Evolutionary conservation across 306 rosid species (phyloP).

Genomic region (Prunus davidiana): DNA sequence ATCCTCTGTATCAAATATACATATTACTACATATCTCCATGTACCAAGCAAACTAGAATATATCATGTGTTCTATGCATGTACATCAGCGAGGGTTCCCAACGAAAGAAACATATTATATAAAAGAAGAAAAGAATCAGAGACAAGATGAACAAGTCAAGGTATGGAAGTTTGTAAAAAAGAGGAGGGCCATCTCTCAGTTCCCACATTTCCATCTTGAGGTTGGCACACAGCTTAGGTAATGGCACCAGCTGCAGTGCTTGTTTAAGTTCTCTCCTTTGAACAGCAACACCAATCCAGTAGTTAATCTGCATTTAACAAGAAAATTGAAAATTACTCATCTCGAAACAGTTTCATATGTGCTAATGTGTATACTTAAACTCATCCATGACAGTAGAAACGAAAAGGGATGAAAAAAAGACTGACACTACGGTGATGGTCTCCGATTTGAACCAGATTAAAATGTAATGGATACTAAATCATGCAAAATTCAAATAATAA

Average conservation of each 20-base stretch:
- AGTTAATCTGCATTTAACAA: slow-evolving; percentile 26
- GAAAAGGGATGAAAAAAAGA: no score
- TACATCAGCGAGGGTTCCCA: slow-evolving; percentile 10
- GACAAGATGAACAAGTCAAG: not conserved
- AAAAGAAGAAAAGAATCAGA: not conserved
- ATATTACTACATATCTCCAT: not conserved
- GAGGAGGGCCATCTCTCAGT: slow-evolving; percentile 19
- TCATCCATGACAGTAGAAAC: not conserved
- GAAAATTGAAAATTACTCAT: not conserved
- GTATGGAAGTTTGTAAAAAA: not conserved
- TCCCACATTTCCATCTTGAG: slow-evolving; percentile 37
- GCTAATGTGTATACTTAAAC: not conserved
- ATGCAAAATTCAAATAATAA: not conserved
- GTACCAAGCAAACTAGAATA: not conserved
- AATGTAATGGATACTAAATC: not conserved
- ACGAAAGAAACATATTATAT: not conserved
- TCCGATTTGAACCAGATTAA: not conserved
- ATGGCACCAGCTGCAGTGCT: slow-evolving; percentile 55
- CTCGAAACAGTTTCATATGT: not conserved
- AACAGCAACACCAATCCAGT: slow-evolving; percentile 44
- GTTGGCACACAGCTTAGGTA: slow-evolving; percentile 51
- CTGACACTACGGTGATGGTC: not conserved
- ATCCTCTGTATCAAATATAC: not conserved
- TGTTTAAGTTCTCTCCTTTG: slow-evolving; percentile 38
- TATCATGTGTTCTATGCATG: slow-evolving; percentile 13